Conservation (phyloP, 1,139 yeast genomes). For the Blastobotrys serpentis region DNA sequence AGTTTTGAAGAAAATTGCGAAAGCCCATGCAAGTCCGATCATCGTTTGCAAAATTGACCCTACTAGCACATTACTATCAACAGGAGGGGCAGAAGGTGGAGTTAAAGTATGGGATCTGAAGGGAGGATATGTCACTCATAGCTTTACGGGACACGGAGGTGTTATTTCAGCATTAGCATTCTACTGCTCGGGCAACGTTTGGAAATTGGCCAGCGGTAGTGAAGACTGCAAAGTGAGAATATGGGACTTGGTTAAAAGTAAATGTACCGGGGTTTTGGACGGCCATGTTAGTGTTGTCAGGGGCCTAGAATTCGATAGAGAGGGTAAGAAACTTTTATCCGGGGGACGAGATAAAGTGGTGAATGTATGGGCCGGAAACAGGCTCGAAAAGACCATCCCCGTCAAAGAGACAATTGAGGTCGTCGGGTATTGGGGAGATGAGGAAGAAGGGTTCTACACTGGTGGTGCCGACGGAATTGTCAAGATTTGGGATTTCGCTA, state of each 20-base stretch:
- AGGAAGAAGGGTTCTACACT: conserved; percentile 52
- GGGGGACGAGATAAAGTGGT: conserved; percentile 90
- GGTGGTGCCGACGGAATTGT: conserved; percentile 78
- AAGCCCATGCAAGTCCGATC: conserved; percentile 68
- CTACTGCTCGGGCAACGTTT: conserved; percentile 52
- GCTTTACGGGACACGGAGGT: conserved; percentile 93
- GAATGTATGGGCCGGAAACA: conserved; percentile 59
- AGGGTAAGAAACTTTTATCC: conserved; percentile 59
- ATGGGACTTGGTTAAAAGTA: conserved; percentile 88
- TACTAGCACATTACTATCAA: conserved; percentile 82
- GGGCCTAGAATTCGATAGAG: conserved; percentile 64
- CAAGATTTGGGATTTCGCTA: conserved; percentile 54
- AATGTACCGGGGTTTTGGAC: conserved; percentile 56
- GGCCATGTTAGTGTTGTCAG: conserved; percentile 88
- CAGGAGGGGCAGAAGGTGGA: conserved; percentile 94
- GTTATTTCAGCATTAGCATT: conserved; percentile 77
- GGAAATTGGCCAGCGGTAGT: conserved; percentile 85
- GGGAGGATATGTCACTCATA: conserved; percentile 85
- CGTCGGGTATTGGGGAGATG: conserved; percentile 54
- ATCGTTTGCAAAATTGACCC: conserved; percentile 74
- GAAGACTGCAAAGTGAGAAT: conserved; percentile 75
- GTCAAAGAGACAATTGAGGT: conserved; percentile 78
- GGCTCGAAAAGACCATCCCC: conserved; percentile 65
- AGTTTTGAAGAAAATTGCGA: conserved; percentile 40
- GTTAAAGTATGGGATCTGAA: conserved; percentile 91